Conservation (phyloP, 2,329 filamentous ascomycete genomes). For the Diaporthe capsici region DNA sequence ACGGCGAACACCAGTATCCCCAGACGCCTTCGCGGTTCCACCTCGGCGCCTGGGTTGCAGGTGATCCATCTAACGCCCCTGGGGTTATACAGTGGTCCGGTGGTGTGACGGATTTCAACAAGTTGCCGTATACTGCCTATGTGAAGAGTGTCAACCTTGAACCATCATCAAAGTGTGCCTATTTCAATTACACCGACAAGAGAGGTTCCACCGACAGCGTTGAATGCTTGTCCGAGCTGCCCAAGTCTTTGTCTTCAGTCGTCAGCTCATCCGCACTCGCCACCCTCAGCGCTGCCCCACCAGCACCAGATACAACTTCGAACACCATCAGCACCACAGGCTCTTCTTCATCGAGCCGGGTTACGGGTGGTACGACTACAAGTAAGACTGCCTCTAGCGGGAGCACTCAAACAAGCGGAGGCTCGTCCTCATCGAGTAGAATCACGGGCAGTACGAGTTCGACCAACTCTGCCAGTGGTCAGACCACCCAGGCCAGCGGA, state of each 20-base stretch:
- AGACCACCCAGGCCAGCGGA: background rate
- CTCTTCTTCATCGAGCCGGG: background rate
- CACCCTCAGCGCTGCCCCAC: background rate
- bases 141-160: conserved; percentile 22
- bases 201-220: conserved; percentile 16
- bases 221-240: conserved; percentile 11
- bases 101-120: background rate
- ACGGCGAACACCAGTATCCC: conserved; percentile 18
- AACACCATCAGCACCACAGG: background rate
- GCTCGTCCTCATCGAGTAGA: background rate
- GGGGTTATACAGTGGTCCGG: conserved; percentile 32
- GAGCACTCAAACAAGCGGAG: background rate
- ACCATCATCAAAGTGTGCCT: conserved; percentile 23
- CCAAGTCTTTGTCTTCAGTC: conserved; percentile 2
- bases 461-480: background rate
- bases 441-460: background rate
- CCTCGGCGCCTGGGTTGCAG: conserved; percentile 25
- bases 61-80: background rate
- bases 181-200: conserved; percentile 31
- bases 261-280: conserved; percentile 3
- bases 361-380: background rate
- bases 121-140: conserved; percentile 3
- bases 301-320: conserved; percentile 18
- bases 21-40: conserved; percentile 29
- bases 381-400: background rate